Conservation (phyloP, 495 filamentous ascomycete genomes). For the Friedmanniomyces simplex region DNA sequence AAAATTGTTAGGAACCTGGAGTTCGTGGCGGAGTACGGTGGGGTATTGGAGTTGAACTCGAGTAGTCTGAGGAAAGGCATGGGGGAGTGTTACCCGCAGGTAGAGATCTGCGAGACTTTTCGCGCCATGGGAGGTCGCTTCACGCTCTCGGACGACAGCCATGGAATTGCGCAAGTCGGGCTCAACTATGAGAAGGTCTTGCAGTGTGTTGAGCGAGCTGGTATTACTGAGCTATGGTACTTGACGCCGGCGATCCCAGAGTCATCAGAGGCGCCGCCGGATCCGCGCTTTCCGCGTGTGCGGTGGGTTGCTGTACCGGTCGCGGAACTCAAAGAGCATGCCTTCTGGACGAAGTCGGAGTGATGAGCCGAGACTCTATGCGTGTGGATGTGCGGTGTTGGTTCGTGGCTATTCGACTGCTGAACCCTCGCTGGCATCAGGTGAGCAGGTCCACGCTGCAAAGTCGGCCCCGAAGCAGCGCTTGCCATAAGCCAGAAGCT, state of each 20-base stretch:
- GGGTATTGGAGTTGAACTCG: constrained; percentile 80
- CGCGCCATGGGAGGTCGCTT: constrained; percentile 61
- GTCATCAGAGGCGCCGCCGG: background rate
- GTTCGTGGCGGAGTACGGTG: constrained; percentile 59
- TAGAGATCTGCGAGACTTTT: constrained; percentile 66
- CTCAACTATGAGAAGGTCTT: constrained; percentile 54
- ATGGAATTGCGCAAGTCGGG: constrained; percentile 69
- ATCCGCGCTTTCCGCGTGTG: constrained; percentile 22
- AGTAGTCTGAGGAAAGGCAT: constrained; percentile 80
- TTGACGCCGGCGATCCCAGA: constrained; percentile 8
- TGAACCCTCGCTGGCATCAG: too few species aligned
- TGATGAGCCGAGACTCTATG: background rate
- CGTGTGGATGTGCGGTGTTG: too few species aligned
- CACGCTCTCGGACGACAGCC: constrained; percentile 85
- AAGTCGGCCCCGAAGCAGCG: too few species aligned
- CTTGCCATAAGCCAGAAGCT: too few species aligned
- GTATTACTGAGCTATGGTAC: constrained; percentile 33
- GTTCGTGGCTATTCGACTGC: too few species aligned
- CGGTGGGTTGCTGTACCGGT: constrained; percentile 6
- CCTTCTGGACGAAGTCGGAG: constrained; percentile 8
- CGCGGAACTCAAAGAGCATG: constrained; percentile 5
- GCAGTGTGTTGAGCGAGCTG: constrained; percentile 43
- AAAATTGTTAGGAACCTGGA: constrained; percentile 62
- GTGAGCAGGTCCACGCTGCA: too few species aligned
- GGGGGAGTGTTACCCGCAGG: constrained; percentile 76